Percentiles rank a stretch among this genome's conserved stretches.
Evolutionary conservation across 2,329 filamentous ascomycete species (phyloP).

Genomic region (Scortechinia acanthostroma): DNA sequence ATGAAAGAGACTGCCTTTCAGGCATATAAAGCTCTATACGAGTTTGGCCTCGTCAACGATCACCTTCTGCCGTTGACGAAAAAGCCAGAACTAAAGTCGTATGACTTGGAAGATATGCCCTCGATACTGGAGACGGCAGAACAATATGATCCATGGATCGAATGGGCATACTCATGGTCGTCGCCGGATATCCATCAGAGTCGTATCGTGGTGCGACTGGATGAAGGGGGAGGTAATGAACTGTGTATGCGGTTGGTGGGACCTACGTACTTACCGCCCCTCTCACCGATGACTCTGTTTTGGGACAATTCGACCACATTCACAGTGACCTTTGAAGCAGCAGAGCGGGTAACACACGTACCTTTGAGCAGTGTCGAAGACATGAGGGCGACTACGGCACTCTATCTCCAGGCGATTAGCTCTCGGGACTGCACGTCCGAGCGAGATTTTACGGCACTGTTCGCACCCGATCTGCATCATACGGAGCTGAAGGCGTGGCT

Average conservation of each 20-base stretch:
- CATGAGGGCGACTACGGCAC: too few species aligned
- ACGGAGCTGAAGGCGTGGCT: too few species aligned
- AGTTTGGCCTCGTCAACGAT: constrained; percentile 68
- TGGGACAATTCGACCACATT: constrained; percentile 25
- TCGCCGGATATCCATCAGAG: neutral
- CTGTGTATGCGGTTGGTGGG: neutral
- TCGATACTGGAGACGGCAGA: too few species aligned
- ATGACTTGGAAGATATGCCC: too few species aligned
- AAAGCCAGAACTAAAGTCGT: too few species aligned
- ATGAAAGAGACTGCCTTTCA: constrained; percentile 78
- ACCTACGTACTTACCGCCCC: constrained; percentile 4
- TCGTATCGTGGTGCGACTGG: neutral
- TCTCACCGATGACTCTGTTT: constrained; percentile 25
- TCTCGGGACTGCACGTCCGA: too few species aligned
- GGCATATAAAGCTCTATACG: constrained; percentile 66
- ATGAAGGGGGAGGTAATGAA: neutral
- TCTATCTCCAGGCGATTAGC: too few species aligned
- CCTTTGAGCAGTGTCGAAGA: too few species aligned
- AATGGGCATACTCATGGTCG: neutral
- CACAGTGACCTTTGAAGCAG: constrained; percentile 19
- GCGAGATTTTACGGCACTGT: too few species aligned
- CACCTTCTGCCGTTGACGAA: constrained; percentile 64
- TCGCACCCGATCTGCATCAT: too few species aligned
- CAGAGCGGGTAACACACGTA: too few species aligned
- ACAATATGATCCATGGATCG: neutral